Conservation (phyloP, 768 basidiomycete genomes). For the Candolleomyces eurysporus region DNA sequence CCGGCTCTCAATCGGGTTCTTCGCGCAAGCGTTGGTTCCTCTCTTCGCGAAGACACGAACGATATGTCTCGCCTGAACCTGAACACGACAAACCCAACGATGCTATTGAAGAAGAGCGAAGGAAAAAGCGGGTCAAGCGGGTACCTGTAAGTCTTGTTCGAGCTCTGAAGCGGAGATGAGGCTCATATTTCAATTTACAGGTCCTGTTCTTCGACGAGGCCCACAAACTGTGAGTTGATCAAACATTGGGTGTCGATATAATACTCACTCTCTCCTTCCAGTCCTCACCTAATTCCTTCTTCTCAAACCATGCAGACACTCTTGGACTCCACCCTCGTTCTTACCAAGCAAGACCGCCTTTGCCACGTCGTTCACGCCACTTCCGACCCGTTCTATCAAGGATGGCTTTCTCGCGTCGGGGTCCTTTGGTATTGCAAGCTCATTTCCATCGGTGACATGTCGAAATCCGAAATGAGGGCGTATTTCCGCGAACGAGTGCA, state of each 20-base stretch:
- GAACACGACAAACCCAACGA: constrained; percentile 16
- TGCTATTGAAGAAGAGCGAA: constrained; percentile 31
- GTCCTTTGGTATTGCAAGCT: constrained; percentile 87
- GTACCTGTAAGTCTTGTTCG: constrained; percentile 50
- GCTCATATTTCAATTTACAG: constrained; percentile 21
- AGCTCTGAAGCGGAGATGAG: not conserved
- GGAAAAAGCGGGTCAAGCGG: constrained; percentile 50
- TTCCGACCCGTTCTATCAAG: constrained; percentile 81
- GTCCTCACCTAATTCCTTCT: constrained; percentile 73
- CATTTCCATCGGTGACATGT: constrained; percentile 77
- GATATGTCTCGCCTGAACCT: constrained; percentile 9
- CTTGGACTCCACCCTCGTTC: constrained; percentile 80
- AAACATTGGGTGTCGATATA: not conserved
- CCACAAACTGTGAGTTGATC: constrained; percentile 63
- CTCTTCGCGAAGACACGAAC: constrained; percentile 25
- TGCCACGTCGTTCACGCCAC: constrained; percentile 83
- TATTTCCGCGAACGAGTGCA: constrained; percentile 75
- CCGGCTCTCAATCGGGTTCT: constrained; percentile 27
- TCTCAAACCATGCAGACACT: constrained; percentile 81
- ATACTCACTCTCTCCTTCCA: constrained; percentile 22
- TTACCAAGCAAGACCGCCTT: constrained; percentile 85
- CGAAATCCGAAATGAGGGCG: constrained; percentile 63
- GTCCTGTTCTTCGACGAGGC: constrained; percentile 83
- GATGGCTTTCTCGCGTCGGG: constrained; percentile 76
- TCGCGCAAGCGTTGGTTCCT: constrained; percentile 30